These are phyloP conservation scores for Starmera pachycereana DNA, from an alignment of 805 yeast species.

Conservation along the genomic window DNA sequence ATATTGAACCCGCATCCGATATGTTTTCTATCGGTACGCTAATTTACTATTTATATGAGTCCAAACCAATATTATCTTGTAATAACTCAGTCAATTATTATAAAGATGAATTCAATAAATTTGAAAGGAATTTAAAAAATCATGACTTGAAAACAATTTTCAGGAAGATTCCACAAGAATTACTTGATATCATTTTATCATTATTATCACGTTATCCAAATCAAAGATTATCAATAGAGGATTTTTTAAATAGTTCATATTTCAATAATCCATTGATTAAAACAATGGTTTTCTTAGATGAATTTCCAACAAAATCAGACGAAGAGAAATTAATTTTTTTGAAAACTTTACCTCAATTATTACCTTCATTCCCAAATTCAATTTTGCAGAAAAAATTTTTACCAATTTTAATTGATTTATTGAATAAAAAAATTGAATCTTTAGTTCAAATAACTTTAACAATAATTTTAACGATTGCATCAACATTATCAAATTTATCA, in stretches of 20 bases:
- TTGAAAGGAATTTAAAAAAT: conserved; percentile 35
- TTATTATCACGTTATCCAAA: conserved; percentile 47
- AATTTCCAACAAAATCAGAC: conserved; percentile 60
- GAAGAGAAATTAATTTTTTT: conserved; percentile 63
- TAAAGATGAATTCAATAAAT: conserved; percentile 42
- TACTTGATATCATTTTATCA: conserved; percentile 35
- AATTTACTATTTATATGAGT: conserved; percentile 59
- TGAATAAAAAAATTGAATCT: conserved; percentile 30
- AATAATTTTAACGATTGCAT: conserved; percentile 53
- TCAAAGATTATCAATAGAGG: conserved; percentile 50
- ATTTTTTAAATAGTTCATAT: conserved; percentile 58
- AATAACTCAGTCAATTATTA: conserved; percentile 50
- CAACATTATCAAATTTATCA: conserved; percentile 60
- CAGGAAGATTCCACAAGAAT: conserved; percentile 49
- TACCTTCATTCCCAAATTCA: conserved; percentile 48
- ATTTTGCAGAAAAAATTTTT: conserved; percentile 60
- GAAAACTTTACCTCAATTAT: conserved; percentile 44
- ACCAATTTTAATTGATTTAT: conserved; percentile 50
- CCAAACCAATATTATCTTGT: conserved; percentile 36
- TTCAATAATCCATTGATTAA: conserved; percentile 79
- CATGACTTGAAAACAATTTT: conserved; percentile 30
- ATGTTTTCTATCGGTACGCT: conserved; percentile 77
- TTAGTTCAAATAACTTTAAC: conserved; percentile 38
- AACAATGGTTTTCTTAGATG: conserved; percentile 74
- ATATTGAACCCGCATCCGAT: conserved; percentile 61